phyloP scores from a whole-genome alignment of 2,329 filamentous ascomycete species.

The Colletotrichum sublineola region DNA sequence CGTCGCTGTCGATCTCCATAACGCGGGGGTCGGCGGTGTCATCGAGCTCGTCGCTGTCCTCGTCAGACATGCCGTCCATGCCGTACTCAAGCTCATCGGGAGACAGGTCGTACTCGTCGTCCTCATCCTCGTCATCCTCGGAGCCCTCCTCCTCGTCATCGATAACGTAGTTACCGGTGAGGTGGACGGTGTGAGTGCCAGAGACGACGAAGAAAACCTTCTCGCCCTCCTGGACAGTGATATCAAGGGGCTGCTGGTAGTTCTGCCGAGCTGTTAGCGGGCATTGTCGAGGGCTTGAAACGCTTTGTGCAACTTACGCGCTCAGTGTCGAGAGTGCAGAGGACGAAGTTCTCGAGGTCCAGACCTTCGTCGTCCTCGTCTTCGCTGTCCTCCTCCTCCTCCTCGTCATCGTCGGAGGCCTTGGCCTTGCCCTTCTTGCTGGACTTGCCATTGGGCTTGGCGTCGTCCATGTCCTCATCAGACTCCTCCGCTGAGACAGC shows the following conservation, averaged over 20 bases:
- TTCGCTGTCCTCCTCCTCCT: slow-evolving; percentile 64
- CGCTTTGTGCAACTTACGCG: slow-evolving; percentile 71
- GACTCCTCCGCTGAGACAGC: slow-evolving; percentile 70
- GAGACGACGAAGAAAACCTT: slow-evolving; percentile 91
- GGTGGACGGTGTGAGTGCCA: slow-evolving; percentile 89
- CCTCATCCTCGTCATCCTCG: slow-evolving; percentile 74
- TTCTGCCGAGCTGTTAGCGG: slow-evolving; percentile 66
- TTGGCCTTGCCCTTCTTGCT: slow-evolving; percentile 80
- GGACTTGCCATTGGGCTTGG: slow-evolving; percentile 71
- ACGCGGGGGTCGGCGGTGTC: slow-evolving; percentile 84
- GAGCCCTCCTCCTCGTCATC: slow-evolving; percentile 74
- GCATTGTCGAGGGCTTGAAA: background rate
- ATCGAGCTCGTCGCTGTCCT: slow-evolving; percentile 83
- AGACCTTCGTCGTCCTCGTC: slow-evolving; percentile 73
- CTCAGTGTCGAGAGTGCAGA: slow-evolving; percentile 95
- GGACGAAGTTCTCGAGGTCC: slow-evolving; percentile 88
- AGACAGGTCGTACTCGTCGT: slow-evolving; percentile 84
- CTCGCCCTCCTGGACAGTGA: slow-evolving; percentile 91
- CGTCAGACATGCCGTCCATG: slow-evolving; percentile 80
- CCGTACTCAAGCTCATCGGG: slow-evolving; percentile 83
- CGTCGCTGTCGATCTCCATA: slow-evolving; percentile 84
- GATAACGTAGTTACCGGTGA: slow-evolving; percentile 97
- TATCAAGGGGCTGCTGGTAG: slow-evolving; percentile 95
- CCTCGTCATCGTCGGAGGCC: slow-evolving; percentile 72
- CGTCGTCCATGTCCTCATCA: slow-evolving; percentile 82